Evolutionary conservation across 176 grass and related monocot genomes (phyloP).

Genomic region (Puccinellia tenuiflora): DNA sequence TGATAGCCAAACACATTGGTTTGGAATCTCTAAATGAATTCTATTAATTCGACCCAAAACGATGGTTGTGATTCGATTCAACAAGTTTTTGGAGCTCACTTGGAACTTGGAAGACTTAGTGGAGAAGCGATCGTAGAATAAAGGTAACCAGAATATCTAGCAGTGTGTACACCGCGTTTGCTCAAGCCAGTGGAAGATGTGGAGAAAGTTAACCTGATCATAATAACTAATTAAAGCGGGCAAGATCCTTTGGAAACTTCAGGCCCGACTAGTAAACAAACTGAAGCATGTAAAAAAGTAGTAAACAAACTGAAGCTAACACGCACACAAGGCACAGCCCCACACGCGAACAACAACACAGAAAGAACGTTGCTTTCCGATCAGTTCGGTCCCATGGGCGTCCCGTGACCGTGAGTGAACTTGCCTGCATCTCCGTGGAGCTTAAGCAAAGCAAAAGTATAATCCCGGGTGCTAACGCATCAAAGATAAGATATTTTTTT

Average conservation of each 20-base stretch:
- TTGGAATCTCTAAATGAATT: too few relatives aligned
- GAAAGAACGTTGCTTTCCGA: conserved; percentile 29
- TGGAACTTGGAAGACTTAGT: neutral
- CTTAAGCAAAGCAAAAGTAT: neutral
- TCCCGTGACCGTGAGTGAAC: conserved; percentile 19
- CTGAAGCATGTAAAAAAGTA: neutral
- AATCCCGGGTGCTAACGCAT: neutral
- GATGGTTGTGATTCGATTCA: too few relatives aligned
- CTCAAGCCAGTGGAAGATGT: neutral
- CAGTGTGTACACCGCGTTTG: neutral
- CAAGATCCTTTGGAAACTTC: conserved; percentile 17
- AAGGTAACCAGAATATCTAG: neutral
- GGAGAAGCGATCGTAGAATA: neutral
- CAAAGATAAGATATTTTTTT: neutral
- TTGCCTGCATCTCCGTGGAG: neutral
- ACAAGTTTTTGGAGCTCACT: neutral
- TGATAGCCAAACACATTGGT: too few relatives aligned
- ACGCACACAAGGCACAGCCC: neutral
- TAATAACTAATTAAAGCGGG: neutral
- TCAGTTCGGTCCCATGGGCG: neutral
- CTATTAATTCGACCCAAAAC: too few relatives aligned
- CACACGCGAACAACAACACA: neutral
- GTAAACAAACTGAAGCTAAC: neutral
- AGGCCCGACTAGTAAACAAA: neutral
- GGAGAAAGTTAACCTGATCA: neutral